These are phyloP conservation scores for Thelonectria discophora DNA, from an alignment of 2,329 filamentous ascomycete genomes.

Conservation along the genomic window DNA sequence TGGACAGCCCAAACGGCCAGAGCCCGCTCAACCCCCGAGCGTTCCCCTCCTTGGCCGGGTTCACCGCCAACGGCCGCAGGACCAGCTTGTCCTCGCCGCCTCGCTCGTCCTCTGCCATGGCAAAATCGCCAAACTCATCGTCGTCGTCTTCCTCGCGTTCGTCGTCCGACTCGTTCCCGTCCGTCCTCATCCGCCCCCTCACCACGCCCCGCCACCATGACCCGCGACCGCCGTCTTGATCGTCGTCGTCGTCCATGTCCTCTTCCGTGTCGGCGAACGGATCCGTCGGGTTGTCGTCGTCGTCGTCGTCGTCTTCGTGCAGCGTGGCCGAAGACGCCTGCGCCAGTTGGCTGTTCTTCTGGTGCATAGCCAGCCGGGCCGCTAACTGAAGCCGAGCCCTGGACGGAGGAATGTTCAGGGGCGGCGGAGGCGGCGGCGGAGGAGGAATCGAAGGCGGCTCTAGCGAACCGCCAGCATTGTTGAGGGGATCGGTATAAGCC, in stretches of 20 bases:
- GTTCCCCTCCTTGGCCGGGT: constrained; percentile 54
- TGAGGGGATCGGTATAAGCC: constrained; percentile 65
- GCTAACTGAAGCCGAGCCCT: constrained; percentile 89
- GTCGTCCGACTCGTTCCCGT: constrained; percentile 58
- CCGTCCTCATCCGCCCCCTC: constrained; percentile 50
- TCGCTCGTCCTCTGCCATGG: constrained; percentile 65
- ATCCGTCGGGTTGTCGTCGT: constrained; percentile 51
- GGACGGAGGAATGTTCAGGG: constrained; percentile 85
- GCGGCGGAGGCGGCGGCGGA: constrained; percentile 74
- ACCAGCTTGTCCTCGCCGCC: constrained; percentile 55
- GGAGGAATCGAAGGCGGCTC: constrained; percentile 67
- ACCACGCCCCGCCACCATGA: constrained; percentile 61
- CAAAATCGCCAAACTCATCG: constrained; percentile 75
- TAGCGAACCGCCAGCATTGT: constrained; percentile 56
- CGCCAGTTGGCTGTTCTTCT: constrained; percentile 65
- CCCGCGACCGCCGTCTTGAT: constrained; percentile 48
- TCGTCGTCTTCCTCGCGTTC: constrained; percentile 66
- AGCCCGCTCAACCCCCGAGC: constrained; percentile 60
- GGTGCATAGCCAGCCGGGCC: constrained; percentile 81
- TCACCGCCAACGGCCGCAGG: constrained; percentile 63
- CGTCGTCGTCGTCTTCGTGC: constrained; percentile 48
- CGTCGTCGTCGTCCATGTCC: constrained; percentile 60
- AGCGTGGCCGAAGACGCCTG: constrained; percentile 56
- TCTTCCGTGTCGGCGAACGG: constrained; percentile 63
- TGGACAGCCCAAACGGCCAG: constrained; percentile 64